Evolutionary conservation across 164 flowering plant genomes (phyloP).

Genomic region (Vitis labrusca): DNA sequence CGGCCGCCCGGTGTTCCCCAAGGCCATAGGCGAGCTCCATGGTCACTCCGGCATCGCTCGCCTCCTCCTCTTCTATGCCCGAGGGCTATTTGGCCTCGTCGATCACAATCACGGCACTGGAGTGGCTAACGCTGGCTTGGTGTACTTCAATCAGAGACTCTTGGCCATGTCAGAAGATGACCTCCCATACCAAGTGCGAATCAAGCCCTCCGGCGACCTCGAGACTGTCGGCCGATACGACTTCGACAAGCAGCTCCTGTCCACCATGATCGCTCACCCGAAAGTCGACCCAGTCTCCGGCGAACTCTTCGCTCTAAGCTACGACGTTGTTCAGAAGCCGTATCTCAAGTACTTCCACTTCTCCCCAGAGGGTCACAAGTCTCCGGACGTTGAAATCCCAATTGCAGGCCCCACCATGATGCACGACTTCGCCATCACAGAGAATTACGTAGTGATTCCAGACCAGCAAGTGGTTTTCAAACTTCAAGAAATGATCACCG

Average conservation of each 20-base stretch:
- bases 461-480: slow-evolving; percentile 45
- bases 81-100: slow-evolving; percentile 30
- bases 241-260: slow-evolving; percentile 25
- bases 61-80: slow-evolving; percentile 26
- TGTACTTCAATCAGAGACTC: slow-evolving; percentile 33
- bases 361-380: slow-evolving; percentile 26
- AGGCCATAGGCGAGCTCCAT: slow-evolving; percentile 42
- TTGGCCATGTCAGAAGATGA: slow-evolving; percentile 46
- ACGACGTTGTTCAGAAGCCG: slow-evolving; percentile 34
- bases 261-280: slow-evolving; percentile 43
- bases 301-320: slow-evolving; percentile 35
- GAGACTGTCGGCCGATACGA: slow-evolving; percentile 29
- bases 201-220: slow-evolving; percentile 28
- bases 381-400: slow-evolving; percentile 36
- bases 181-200: slow-evolving; percentile 30
- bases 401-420: slow-evolving; percentile 31
- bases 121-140: slow-evolving; percentile 41
- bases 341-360: slow-evolving; percentile 34
- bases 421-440: slow-evolving; percentile 44
- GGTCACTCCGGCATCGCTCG: slow-evolving; percentile 38
- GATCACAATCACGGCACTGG: slow-evolving; percentile 31
- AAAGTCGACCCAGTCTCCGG: slow-evolving; percentile 31
- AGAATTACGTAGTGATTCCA: slow-evolving; percentile 39
- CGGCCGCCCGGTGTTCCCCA: slow-evolving; percentile 36
- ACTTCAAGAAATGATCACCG: slow-evolving; percentile 33